Evolutionary conservation across 2,329 filamentous ascomycete genomes (phyloP).

Genomic region (Pseudogymnoascus sp.): DNA sequence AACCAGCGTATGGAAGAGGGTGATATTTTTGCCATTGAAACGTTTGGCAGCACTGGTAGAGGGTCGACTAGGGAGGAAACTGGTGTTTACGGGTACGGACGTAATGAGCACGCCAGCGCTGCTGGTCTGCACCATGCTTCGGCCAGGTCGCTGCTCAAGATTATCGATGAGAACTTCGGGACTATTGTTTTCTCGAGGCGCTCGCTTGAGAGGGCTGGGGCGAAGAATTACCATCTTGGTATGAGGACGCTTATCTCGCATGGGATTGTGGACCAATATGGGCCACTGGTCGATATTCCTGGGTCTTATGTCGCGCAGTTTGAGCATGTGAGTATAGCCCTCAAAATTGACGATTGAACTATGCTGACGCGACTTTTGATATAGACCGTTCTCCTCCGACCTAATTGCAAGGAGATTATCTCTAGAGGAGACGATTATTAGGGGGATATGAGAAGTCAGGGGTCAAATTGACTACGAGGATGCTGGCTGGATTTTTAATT

Average conservation of each 20-base stretch:
- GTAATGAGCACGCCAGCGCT: conserved; percentile 31
- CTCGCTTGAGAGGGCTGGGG: conserved; percentile 54
- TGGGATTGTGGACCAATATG: conserved; percentile 48
- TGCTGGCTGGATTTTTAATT: neutral
- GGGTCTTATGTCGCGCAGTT: conserved; percentile 58
- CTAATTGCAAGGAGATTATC: conserved; percentile 40
- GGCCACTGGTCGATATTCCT: conserved; percentile 46
- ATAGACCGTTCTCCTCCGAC: conserved; percentile 40
- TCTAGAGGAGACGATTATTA: conserved; percentile 46
- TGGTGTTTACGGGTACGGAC: conserved; percentile 45
- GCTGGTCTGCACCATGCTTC: conserved; percentile 37
- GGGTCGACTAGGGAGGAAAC: conserved; percentile 40
- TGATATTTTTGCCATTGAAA: conserved; percentile 50
- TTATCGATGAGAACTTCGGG: conserved; percentile 53
- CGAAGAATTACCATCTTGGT: conserved; percentile 49
- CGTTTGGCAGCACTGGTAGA: conserved; percentile 46
- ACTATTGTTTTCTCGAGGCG: conserved; percentile 52
- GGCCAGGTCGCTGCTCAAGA: conserved; percentile 47
- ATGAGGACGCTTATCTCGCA: conserved; percentile 48
- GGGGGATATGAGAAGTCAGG: neutral
- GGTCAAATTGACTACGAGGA: neutral
- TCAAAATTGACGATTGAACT: neutral
- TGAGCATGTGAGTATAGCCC: conserved; percentile 40
- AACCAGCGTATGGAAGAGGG: conserved; percentile 49
- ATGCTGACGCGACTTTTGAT: conserved; percentile 10